These are phyloP conservation scores for Anaeromyces robustus DNA, from an alignment of 192 early-diverging fungal genomes.

Conservation along the genomic window DNA sequence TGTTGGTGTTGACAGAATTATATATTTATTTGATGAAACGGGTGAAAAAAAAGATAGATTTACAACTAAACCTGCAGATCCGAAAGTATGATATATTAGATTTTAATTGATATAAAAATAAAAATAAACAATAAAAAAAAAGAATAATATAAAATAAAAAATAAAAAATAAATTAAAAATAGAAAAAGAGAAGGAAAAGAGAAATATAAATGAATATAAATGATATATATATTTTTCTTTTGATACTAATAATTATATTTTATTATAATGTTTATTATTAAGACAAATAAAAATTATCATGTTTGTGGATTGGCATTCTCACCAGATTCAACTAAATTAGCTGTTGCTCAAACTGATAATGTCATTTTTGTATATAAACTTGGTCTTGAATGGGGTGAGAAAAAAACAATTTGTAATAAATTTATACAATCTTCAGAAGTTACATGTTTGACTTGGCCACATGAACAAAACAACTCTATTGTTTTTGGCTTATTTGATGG, in stretches of 20 bases:
- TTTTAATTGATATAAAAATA: too few relatives aligned
- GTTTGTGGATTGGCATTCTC: constrained; percentile 34
- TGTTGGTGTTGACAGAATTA: constrained; percentile 25
- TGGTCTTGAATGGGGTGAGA: constrained; percentile 51
- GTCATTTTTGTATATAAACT: constrained; percentile 50
- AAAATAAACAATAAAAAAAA: too few relatives aligned
- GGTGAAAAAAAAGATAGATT: constrained; percentile 49
- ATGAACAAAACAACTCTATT: constrained; percentile 35
- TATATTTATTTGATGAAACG: constrained; percentile 47
- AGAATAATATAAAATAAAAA: too few relatives aligned
- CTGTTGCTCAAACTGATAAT: constrained; percentile 41
- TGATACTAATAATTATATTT: too few relatives aligned
- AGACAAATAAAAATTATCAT: constrained; percentile 11
- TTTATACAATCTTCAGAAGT: constrained; percentile 43
- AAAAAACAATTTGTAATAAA: constrained; percentile 52
- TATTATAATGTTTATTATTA: too few relatives aligned
- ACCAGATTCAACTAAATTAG: constrained; percentile 42
- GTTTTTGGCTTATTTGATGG: constrained; percentile 47
- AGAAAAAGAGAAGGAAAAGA: too few relatives aligned
- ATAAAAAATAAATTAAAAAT: too few relatives aligned
- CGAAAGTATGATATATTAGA: constrained; percentile 19
- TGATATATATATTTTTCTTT: too few relatives aligned
- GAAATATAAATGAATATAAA: too few relatives aligned
- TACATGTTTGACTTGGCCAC: constrained; percentile 44
- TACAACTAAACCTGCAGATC: constrained; percentile 46